Conservation (phyloP, 176 grass and related monocot genomes). For the sorghum (Sorghum bicolor) region DNA sequence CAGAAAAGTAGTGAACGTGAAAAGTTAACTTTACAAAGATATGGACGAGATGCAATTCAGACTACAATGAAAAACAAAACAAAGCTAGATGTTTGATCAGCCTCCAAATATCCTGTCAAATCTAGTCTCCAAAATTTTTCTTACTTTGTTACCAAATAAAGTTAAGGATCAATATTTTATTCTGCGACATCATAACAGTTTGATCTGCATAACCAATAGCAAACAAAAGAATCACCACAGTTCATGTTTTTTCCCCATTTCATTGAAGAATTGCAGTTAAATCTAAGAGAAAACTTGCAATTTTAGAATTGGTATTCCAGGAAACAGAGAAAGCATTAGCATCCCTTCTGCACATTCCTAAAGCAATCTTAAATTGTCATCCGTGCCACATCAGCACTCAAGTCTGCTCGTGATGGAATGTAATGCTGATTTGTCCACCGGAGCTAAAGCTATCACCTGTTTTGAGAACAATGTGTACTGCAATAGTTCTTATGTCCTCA, state of each 20-base stretch:
- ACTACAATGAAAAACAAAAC: background rate
- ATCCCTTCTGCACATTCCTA: background rate
- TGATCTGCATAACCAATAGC: background rate
- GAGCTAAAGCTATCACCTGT: background rate
- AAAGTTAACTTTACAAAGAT: background rate
- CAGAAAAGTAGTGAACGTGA: background rate
- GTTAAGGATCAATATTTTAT: background rate
- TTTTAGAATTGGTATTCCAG: background rate
- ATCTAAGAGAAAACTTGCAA: background rate
- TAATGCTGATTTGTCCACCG: background rate
- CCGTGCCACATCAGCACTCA: background rate
- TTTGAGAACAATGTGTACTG: background rate
- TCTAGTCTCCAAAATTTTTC: background rate
- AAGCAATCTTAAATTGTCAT: background rate
- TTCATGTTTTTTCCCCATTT: background rate
- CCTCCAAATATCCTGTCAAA: background rate
- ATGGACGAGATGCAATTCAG: background rate
- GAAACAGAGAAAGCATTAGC: background rate
- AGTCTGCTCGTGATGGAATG: background rate
- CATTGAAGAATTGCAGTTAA: background rate
- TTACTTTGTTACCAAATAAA: background rate
- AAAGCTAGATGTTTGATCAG: background rate
- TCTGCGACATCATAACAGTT: background rate
- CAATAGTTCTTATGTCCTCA: background rate
- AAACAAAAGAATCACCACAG: background rate